phyloP scores from a whole-genome alignment of 345 rosid species.

The Eucalyptus marginata region DNA sequence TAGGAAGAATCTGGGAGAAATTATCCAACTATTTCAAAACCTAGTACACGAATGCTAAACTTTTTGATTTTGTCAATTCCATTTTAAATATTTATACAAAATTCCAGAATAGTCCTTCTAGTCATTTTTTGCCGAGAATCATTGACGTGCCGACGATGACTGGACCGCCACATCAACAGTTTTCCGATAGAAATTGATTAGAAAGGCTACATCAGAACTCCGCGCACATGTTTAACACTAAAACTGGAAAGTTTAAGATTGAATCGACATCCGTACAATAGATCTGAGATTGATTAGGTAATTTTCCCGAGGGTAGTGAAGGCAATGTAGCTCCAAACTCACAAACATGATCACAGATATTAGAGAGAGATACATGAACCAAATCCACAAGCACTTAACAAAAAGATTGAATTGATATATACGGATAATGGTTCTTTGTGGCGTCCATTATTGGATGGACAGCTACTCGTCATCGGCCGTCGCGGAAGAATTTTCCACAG shows the following conservation, averaged over 20 bases:
- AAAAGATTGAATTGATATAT: neutral
- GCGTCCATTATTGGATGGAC: neutral
- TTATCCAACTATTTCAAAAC: neutral
- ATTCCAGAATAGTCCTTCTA: accelerated
- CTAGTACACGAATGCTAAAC: neutral
- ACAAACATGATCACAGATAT: neutral
- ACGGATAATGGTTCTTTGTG: neutral
- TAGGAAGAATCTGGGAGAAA: neutral
- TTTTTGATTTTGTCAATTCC: neutral
- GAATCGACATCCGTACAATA: accelerated
- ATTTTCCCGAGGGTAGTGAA: neutral
- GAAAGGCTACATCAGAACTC: neutral
- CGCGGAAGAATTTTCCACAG: neutral
- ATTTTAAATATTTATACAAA: neutral
- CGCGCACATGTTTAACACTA: accelerated
- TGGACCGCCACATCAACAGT: accelerated
- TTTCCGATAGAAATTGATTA: accelerated
- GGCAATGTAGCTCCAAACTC: neutral
- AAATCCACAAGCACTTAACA: neutral
- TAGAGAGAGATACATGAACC: neutral
- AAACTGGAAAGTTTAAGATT: neutral
- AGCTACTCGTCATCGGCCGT: neutral
- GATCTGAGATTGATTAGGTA: neutral
- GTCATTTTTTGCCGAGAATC: accelerated
- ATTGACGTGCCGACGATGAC: accelerated